Evolutionary conservation across 2,329 filamentous ascomycete species (phyloP).

Genomic region (Hymenoscyphus scutula): DNA sequence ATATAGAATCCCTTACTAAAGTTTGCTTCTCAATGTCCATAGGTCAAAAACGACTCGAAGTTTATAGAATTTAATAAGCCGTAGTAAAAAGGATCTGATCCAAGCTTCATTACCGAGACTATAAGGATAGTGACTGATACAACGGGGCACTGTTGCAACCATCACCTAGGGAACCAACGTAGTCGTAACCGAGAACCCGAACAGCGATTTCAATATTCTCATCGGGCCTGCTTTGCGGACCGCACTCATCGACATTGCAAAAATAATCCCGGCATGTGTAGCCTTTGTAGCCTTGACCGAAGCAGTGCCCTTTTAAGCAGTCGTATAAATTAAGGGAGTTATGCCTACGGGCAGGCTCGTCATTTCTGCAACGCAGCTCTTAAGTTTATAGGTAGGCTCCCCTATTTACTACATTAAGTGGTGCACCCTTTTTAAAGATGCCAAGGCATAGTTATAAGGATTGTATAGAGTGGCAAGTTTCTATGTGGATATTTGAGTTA

Average conservation of each 20-base stretch:
- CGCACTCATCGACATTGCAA: not conserved
- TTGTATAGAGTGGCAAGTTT: too few relatives aligned
- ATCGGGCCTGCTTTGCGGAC: not conserved
- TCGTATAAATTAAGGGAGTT: not conserved
- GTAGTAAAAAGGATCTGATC: not conserved
- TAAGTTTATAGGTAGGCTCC: too few relatives aligned
- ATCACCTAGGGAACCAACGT: not conserved
- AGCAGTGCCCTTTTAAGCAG: not conserved
- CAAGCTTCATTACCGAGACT: not conserved
- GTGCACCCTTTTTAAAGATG: too few relatives aligned
- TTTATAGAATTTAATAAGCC: not conserved
- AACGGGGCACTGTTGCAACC: not conserved
- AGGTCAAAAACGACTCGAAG: not conserved
- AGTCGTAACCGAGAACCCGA: not conserved
- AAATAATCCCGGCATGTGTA: not conserved
- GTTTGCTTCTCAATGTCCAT: not conserved
- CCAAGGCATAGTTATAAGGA: too few relatives aligned
- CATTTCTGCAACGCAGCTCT: too few relatives aligned
- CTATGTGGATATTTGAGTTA: too few relatives aligned
- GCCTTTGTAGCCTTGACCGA: not conserved
- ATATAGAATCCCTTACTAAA: constrained; percentile 3
- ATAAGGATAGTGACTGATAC: not conserved
- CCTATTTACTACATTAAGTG: too few relatives aligned
- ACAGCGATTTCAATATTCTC: not conserved
- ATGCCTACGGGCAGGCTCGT: not conserved